Evolutionary conservation across 129 eudicot species (phyloP).

Genomic region (Ambrosia artemisiifolia): DNA sequence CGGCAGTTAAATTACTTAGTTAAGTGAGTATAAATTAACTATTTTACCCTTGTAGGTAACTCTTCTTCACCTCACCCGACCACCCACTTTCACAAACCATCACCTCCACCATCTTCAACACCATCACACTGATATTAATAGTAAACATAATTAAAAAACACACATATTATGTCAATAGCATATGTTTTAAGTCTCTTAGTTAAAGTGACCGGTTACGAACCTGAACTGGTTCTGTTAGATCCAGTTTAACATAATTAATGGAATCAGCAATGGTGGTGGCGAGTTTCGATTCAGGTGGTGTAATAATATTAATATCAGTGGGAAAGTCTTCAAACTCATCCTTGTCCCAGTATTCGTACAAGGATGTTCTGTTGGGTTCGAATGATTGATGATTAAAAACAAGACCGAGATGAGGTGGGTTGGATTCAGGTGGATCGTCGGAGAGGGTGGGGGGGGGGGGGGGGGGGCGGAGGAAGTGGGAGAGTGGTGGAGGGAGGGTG

Average conservation of each 20-base stretch:
- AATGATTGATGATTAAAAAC: constrained; percentile 8
- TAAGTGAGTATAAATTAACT: too few relatives aligned
- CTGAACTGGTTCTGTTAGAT: neutral
- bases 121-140: constrained; percentile 19
- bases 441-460: constrained; percentile 57
- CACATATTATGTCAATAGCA: constrained; percentile 54
- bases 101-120: too few relatives aligned
- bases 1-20: too few relatives aligned
- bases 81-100: too few relatives aligned
- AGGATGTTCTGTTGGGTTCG: constrained; percentile 31
- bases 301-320: neutral
- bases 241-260: constrained; percentile 8
- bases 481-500: constrained; percentile 24
- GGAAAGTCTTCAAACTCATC: constrained; percentile 97
- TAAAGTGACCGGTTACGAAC: constrained; percentile 23
- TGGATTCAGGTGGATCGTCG: constrained; percentile 40
- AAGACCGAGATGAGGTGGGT: constrained; percentile 33
- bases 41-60: too few relatives aligned
- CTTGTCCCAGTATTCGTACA: constrained; percentile 92
- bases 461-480: constrained; percentile 53
- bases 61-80: too few relatives aligned
- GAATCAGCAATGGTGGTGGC: constrained; percentile 18
- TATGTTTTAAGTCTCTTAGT: constrained; percentile 28
- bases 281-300: constrained; percentile 37
- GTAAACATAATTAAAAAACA: constrained; percentile 53